Base-by-base conservation (phyloP, 1,284 basidiomycete species). In the Leccinum subrobustum region DNA sequence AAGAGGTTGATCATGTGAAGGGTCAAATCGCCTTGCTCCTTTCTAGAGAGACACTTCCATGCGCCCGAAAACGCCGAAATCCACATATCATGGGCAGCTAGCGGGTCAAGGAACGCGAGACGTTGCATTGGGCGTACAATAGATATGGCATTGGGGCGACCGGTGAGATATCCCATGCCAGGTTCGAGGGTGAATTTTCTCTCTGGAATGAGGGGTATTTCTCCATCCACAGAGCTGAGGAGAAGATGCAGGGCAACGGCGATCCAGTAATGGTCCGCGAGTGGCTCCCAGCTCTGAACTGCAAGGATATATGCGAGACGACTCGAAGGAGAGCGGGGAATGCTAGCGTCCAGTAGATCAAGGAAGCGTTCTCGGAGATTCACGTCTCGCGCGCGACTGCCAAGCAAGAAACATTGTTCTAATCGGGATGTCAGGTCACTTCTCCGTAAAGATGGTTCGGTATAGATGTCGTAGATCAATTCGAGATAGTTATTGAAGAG, bases 231-330 rank as follows among this genome's bases (percentile, higher is more conserved):
- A 12, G 91, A 84, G 18, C 95, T 93, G 11, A 99, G 84, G 20
- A 98, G 78, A 27, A 99, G 86, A 70, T 97, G 92, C 27, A 98
- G 80, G 35, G 95, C 94, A 51, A 98, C 85, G 65, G 93, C 91
- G 52, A 97, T 91, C 97, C 97, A 99, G 73, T 98, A 96, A 62
- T 92, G 87, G 66, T 98, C 95, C 1, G 93, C 88, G 18, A 99
- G 77, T 9, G 90, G 86, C 67, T 99, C 97, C 97, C 98, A 99
- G 73, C 84, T 96, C 77, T 99, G 96, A 20, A 95, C 88, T 29
- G 94, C 95, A 56, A 97, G 82, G 64, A 99, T 87, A 75, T 97
- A 98, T 56, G 92, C 91, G 54, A 99, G 76, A 29, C 97, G 90
- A 62, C 84, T 88, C 56, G 88, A 86, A 12, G 97, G 81, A 1